Conservation (phyloP, 2,329 filamentous ascomycete genomes). For the Beauveria sp. region DNA sequence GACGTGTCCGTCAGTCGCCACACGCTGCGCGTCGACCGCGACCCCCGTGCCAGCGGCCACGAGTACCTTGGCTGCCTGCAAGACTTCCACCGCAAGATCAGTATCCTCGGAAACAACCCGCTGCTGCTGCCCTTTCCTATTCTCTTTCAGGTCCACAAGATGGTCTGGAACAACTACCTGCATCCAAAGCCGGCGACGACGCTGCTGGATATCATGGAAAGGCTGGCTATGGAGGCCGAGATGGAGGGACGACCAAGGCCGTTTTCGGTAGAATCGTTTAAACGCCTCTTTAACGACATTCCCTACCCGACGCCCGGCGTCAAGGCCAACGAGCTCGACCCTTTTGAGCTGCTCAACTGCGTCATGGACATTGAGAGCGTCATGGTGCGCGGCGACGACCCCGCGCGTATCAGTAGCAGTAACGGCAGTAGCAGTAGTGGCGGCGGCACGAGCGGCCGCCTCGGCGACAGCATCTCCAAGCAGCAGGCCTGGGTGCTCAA, state of each 20-base stretch:
- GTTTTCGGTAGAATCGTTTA: constrained; percentile 46
- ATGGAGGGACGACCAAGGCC: constrained; percentile 22
- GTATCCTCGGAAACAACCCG: constrained; percentile 16
- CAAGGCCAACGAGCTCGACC: constrained; percentile 33
- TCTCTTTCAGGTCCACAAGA: constrained; percentile 54
- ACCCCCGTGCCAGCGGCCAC: constrained; percentile 9
- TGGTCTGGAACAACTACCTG: constrained; percentile 57
- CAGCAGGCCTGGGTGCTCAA: constrained; percentile 47
- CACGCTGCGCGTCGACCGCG: constrained; percentile 14
- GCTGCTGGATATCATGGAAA: constrained; percentile 37
- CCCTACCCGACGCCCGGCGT: constrained; percentile 45
- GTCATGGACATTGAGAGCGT: constrained; percentile 34
- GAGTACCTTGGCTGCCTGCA: constrained; percentile 20
- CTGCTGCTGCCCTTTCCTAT: constrained; percentile 40
- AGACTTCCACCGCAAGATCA: constrained; percentile 25
- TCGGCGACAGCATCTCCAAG: constrained; percentile 20
- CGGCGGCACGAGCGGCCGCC: constrained; percentile 13
- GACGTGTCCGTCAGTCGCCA: constrained; percentile 19
- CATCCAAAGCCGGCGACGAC: constrained; percentile 42
- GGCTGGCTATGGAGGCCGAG: constrained; percentile 19
- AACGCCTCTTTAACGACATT: constrained; percentile 43
- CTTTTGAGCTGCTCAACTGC: constrained; percentile 30
- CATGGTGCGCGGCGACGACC: constrained; percentile 19
- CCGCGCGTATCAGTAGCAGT: no score
- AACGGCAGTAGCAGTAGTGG: not conserved